phyloP scores from a whole-genome alignment of 768 basidiomycete genomes.

The Leccinum subgranulosum region DNA sequence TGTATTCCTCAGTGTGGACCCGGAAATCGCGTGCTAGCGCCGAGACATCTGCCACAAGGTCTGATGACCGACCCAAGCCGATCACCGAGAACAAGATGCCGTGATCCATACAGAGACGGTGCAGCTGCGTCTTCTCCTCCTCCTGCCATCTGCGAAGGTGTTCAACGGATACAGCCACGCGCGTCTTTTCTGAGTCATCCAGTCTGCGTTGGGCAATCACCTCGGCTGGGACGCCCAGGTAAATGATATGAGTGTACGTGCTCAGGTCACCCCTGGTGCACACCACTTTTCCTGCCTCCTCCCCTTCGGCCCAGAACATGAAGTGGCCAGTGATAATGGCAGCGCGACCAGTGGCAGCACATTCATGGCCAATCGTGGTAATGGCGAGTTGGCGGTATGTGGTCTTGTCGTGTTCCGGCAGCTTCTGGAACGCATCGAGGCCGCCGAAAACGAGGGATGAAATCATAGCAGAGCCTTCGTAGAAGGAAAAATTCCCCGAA shows the following conservation, averaged over 20 bases:
- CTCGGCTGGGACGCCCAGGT: constrained; percentile 9
- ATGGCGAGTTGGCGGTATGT: constrained; percentile 13
- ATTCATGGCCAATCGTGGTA: constrained; percentile 10
- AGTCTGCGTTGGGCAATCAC: constrained; percentile 15
- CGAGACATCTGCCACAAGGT: constrained; percentile 13
- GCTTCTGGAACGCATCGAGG: constrained; percentile 11
- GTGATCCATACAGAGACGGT: constrained; percentile 15
- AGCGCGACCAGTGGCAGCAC: constrained; percentile 6
- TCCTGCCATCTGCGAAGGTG: constrained; percentile 15
- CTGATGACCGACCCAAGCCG: constrained; percentile 7
- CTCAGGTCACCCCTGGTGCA: constrained; percentile 14
- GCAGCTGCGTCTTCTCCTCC: constrained; percentile 14
- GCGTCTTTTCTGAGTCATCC: constrained; percentile 6
- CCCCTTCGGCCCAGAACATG: constrained; percentile 16
- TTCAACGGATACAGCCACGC: constrained; percentile 7
- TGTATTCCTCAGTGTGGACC: constrained; percentile 11
- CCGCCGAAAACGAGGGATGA: constrained; percentile 12
- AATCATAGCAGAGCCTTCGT: constrained; percentile 13
- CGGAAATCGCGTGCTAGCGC: constrained; percentile 9
- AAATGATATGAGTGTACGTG: constrained; percentile 16
- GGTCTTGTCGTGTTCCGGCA: constrained; percentile 12
- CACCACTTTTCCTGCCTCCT: constrained; percentile 15
- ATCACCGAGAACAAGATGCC: constrained; percentile 14
- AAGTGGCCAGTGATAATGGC: constrained; percentile 12
- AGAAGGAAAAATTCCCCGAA: constrained; percentile 13